These are phyloP conservation scores for Pulveroboletus frians DNA, from an alignment of 768 basidiomycete species.

Conservation along the genomic window DNA sequence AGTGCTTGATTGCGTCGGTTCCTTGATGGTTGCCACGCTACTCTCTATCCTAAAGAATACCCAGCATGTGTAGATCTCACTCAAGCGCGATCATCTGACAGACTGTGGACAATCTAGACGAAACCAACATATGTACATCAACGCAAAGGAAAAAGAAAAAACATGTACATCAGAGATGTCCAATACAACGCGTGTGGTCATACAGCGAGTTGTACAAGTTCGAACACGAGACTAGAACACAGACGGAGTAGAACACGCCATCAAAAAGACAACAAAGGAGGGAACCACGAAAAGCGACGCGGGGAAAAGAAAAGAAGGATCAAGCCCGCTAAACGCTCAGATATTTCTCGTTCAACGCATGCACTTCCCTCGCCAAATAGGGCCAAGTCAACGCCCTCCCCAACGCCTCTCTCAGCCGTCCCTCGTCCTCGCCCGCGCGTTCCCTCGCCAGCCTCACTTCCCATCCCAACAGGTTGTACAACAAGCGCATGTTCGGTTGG, in stretches of 20 bases:
- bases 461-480: constrained; percentile 94
- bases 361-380: constrained; percentile 79
- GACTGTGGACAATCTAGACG: no score
- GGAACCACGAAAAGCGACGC: not conserved
- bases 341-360: constrained; percentile 83
- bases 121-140: not conserved
- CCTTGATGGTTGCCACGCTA: no score
- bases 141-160: not conserved
- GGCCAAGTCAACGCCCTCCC: constrained; percentile 76
- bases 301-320: not conserved
- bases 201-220: not conserved
- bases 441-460: constrained; percentile 87
- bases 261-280: not conserved
- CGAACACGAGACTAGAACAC: not conserved
- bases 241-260: not conserved
- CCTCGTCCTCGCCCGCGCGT: constrained; percentile 51
- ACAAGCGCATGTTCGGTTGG: constrained; percentile 92
- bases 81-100: no score
- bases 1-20: not conserved
- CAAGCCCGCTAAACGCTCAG: constrained; percentile 26
- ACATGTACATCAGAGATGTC: not conserved
- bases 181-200: not conserved
- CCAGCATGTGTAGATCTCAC: not conserved
- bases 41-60: no score
- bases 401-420: constrained; percentile 51